Percentiles rank a stretch among this genome's conserved stretches.
These are phyloP conservation scores for Linderniella brevidens DNA, from an alignment of 257 asterid species.

Conservation along the genomic window DNA sequence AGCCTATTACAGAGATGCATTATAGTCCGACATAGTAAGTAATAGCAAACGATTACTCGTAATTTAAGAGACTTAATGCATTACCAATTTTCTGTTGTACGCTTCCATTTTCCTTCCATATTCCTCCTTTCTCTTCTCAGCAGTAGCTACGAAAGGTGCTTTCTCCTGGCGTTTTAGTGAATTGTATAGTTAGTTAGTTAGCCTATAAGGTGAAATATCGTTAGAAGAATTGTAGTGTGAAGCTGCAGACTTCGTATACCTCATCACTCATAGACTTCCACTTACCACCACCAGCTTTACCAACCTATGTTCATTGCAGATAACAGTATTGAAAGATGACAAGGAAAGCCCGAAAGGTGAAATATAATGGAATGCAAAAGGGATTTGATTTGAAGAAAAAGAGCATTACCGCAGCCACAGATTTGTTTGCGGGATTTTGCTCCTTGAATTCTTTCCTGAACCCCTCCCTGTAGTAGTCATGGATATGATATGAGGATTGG, in stretches of 20 bases:
- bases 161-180: slow-evolving; percentile 22
- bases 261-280: slow-evolving; percentile 58
- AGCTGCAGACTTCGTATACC: slow-evolving; percentile 20
- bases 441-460: slow-evolving; percentile 52
- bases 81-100: slow-evolving; percentile 53
- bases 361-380: neutral
- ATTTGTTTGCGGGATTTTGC: slow-evolving; percentile 46
- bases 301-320: slow-evolving; percentile 27
- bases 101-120: slow-evolving; percentile 41
- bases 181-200: neutral
- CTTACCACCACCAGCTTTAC: slow-evolving; percentile 61
- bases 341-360: neutral
- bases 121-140: slow-evolving; percentile 42
- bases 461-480: slow-evolving; percentile 34
- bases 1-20: slow-evolving; percentile 14
- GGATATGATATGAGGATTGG: neutral
- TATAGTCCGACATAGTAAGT: slow-evolving; percentile 1
- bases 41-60: neutral
- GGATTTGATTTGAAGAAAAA: neutral
- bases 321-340: neutral
- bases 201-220: neutral
- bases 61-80: neutral
- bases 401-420: slow-evolving; percentile 51
- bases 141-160: slow-evolving; percentile 33
- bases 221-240: neutral